These are phyloP conservation scores for Fusarium penzigii DNA, from an alignment of 2,329 filamentous ascomycete species.

Conservation along the genomic window DNA sequence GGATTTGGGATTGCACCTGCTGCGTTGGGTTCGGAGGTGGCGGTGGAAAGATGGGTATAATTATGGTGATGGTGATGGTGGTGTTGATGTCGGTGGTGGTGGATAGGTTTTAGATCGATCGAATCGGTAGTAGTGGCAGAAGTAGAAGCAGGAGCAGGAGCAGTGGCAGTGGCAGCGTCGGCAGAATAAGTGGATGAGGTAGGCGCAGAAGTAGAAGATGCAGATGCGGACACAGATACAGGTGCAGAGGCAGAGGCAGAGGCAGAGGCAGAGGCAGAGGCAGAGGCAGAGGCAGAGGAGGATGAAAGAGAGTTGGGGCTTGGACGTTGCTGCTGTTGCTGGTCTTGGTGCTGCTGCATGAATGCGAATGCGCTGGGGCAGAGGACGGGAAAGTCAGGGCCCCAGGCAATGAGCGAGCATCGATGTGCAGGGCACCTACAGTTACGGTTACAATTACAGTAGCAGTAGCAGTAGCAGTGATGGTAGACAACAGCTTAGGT, in stretches of 20 bases:
- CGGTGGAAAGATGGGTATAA: neutral
- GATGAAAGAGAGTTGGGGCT: constrained; percentile 23
- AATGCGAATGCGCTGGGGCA: constrained; percentile 34
- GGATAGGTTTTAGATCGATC: no score
- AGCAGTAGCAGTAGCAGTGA: no score
- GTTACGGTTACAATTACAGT: no score
- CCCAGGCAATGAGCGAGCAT: constrained; percentile 29
- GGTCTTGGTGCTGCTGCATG: constrained; percentile 26
- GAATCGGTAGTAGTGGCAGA: no score
- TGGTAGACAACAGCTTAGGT: constrained; percentile 26
- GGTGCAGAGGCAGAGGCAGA: constrained; percentile 6
- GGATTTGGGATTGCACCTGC: constrained; percentile 1
- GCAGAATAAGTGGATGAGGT: neutral
- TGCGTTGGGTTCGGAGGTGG: constrained; percentile 8
- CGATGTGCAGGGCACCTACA: neutral
- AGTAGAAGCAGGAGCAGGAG: neutral
- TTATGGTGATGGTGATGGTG: neutral
- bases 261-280: neutral
- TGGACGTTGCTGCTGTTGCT: constrained; percentile 13
- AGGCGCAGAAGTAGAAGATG: constrained; percentile 1
- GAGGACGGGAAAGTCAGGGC: constrained; percentile 27
- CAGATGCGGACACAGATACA: neutral
- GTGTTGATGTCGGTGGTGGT: neutral
- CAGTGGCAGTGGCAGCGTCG: neutral
- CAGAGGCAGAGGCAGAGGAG: constrained; percentile 10